These are phyloP conservation scores for Pseudogymnoascus sp. DNA, from an alignment of 2,329 filamentous ascomycete genomes.

Conservation along the genomic window DNA sequence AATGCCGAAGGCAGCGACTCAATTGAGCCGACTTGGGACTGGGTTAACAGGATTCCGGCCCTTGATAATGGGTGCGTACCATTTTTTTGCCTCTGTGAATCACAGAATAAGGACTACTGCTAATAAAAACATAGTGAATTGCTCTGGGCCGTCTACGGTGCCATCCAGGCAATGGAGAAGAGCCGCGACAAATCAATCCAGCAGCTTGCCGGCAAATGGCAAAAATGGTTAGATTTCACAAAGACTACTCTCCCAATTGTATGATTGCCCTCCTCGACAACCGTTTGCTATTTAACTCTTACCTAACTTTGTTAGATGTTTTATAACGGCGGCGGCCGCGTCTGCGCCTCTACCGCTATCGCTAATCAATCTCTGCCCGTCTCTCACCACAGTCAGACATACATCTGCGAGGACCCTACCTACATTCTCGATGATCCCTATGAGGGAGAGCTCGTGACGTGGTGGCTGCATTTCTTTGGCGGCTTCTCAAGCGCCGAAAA, in stretches of 20 bases:
- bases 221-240: slow-evolving; percentile 36
- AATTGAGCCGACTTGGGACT: slow-evolving; percentile 31
- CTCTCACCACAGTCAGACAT: slow-evolving; percentile 24
- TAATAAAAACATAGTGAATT: slow-evolving; percentile 28
- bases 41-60: slow-evolving; percentile 34
- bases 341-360: slow-evolving; percentile 35
- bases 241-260: slow-evolving; percentile 31
- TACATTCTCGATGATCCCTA: slow-evolving; percentile 35
- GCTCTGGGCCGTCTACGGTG: slow-evolving; percentile 37
- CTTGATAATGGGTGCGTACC: slow-evolving; percentile 35
- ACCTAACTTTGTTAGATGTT: slow-evolving; percentile 27
- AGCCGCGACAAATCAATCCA: slow-evolving; percentile 19
- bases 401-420: slow-evolving; percentile 31
- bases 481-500: slow-evolving; percentile 29
- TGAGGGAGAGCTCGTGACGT: slow-evolving; percentile 37
- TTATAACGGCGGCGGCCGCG: slow-evolving; percentile 32
- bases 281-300: not conserved
- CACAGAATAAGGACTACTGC: not conserved
- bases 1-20: slow-evolving; percentile 18
- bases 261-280: not conserved
- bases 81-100: not conserved
- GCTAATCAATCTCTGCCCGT: slow-evolving; percentile 30
- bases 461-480: slow-evolving; percentile 35
- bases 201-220: slow-evolving; percentile 32
- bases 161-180: slow-evolving; percentile 32